Evolutionary conservation across 1,284 basidiomycete species (phyloP).

Genomic region (Xerocomus cyaneibrunnescens): DNA sequence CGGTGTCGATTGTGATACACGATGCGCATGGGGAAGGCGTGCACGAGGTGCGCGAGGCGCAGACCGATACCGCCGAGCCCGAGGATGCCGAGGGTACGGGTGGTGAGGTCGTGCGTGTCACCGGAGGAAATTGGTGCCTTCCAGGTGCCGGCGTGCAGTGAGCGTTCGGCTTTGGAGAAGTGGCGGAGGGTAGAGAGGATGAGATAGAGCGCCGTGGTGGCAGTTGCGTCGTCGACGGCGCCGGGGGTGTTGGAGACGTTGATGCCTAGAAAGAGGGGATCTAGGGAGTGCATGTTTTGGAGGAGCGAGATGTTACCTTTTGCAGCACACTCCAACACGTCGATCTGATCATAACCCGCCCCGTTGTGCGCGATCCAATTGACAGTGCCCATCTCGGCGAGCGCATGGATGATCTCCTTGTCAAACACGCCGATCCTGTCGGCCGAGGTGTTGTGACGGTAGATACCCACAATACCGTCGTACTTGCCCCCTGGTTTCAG

Average conservation of each 20-base stretch:
- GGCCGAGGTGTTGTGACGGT: slow-evolving; percentile 68
- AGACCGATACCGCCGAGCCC: slow-evolving; percentile 88
- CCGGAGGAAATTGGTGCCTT: slow-evolving; percentile 47
- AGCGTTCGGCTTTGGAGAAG: slow-evolving; percentile 72
- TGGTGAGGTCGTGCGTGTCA: slow-evolving; percentile 69
- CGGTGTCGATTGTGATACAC: slow-evolving; percentile 76
- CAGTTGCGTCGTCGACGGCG: slow-evolving; percentile 89
- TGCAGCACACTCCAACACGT: slow-evolving; percentile 71
- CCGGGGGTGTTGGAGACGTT: slow-evolving; percentile 89
- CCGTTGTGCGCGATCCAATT: slow-evolving; percentile 90
- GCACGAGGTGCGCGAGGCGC: slow-evolving; percentile 63
- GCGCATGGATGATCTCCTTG: slow-evolving; percentile 72
- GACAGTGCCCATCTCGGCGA: slow-evolving; percentile 59
- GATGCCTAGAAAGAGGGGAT: slow-evolving; percentile 57
- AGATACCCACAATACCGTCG: slow-evolving; percentile 73
- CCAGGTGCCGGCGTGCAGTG: slow-evolving; percentile 57
- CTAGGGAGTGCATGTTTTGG: no score
- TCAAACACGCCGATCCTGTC: slow-evolving; percentile 75
- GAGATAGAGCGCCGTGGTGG: slow-evolving; percentile 85
- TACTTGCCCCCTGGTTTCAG: slow-evolving; percentile 70
- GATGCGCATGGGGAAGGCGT: slow-evolving; percentile 82
- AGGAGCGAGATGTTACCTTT: slow-evolving; percentile 60
- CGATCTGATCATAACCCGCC: slow-evolving; percentile 85
- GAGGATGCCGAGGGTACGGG: slow-evolving; percentile 79
- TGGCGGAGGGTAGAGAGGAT: slow-evolving; percentile 79